These are phyloP conservation scores for Nematocida sp. DNA, from an alignment of 371 early-diverging fungal genomes.

Conservation along the genomic window DNA sequence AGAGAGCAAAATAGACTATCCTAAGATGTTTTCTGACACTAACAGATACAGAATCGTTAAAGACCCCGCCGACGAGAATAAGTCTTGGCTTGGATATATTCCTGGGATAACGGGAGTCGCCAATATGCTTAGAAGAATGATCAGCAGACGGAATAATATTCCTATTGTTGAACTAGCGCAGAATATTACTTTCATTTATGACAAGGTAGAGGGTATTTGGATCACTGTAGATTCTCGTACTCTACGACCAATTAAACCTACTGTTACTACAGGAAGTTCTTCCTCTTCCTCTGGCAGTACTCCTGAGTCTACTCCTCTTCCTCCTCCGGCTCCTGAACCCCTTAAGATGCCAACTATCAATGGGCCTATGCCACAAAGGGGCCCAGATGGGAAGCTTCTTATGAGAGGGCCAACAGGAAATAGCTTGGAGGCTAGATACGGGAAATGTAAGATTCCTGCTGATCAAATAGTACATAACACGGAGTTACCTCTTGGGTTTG, in stretches of 20 bases:
- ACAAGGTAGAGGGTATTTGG: constrained; percentile 28
- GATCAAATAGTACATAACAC: no score
- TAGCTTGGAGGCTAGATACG: constrained; percentile 37
- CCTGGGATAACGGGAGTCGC: constrained; percentile 6
- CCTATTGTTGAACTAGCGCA: constrained; percentile 33
- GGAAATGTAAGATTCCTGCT: constrained; percentile 33
- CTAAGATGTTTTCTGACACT: constrained; percentile 30
- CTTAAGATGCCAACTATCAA: not conserved
- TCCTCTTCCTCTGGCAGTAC: not conserved
- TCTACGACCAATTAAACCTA: constrained; percentile 23
- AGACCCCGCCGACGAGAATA: not conserved
- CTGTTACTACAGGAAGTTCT: not conserved
- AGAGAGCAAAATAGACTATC: no score
- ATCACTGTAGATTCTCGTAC: constrained; percentile 33
- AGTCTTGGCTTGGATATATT: constrained; percentile 34
- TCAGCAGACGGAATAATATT: not conserved
- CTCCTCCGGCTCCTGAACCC: not conserved
- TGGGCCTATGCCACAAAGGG: constrained; percentile 28
- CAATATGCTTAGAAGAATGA: constrained; percentile 2
- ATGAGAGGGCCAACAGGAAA: constrained; percentile 8
- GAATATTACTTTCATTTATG: constrained; percentile 20
- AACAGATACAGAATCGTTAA: constrained; percentile 14
- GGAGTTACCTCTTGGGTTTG: no score
- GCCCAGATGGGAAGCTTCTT: constrained; percentile 40
- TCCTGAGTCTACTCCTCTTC: not conserved